Evolutionary conservation across 306 rosid species (phyloP).

Genomic region (Luffa acutangula): DNA sequence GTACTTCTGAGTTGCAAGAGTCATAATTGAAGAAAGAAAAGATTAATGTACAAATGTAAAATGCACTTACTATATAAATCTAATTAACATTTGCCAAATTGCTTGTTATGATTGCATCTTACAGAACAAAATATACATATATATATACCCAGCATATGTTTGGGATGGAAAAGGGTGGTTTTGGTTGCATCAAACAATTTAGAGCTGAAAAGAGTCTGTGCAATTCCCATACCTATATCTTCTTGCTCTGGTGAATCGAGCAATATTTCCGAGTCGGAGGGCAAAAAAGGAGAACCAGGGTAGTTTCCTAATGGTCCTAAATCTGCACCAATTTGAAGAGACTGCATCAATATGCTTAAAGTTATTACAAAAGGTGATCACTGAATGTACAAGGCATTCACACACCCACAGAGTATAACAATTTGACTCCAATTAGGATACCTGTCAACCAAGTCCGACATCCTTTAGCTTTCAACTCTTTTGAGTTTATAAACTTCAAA

Average conservation of each 20-base stretch:
- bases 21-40: neutral
- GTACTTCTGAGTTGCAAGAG: neutral
- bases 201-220: neutral
- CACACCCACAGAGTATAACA: neutral
- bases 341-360: neutral
- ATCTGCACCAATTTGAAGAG: slow-evolving; percentile 42
- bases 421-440: neutral
- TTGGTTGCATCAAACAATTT: neutral
- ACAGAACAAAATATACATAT: neutral
- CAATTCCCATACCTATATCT: slow-evolving; percentile 54
- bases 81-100: neutral
- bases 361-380: neutral
- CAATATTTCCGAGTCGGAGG: slow-evolving; percentile 85
- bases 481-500: neutral
- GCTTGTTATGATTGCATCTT: neutral
- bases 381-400: neutral
- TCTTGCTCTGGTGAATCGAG: slow-evolving; percentile 91
- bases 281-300: slow-evolving; percentile 89
- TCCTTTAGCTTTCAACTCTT: neutral
- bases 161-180: neutral
- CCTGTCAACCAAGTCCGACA: neutral
- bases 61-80: neutral
- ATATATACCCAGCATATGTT: neutral
- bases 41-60: neutral
- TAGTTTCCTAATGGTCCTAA: slow-evolving; percentile 90